phyloP scores from a whole-genome alignment of 2,329 filamentous ascomycete genomes.

The Dendryphion nanum region DNA sequence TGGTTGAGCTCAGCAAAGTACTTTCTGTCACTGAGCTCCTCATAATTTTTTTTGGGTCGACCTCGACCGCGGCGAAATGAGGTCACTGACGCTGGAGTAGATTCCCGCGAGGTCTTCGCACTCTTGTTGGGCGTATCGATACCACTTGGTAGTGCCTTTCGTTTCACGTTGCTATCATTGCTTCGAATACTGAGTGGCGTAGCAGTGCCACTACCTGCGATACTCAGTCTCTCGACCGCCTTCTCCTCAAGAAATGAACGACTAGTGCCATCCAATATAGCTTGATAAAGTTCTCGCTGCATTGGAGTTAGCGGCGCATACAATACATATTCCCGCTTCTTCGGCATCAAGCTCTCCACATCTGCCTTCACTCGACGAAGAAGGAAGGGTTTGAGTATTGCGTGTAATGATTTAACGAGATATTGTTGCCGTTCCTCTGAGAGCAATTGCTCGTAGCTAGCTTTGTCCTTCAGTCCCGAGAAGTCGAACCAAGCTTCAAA shows the following conservation, averaged over 20 bases:
- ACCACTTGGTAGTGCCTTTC: conserved; percentile 49
- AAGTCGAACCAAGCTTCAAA: conserved; percentile 99
- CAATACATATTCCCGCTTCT: conserved; percentile 93
- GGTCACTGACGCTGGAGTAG: conserved; percentile 63
- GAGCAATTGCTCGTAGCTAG: conserved; percentile 74
- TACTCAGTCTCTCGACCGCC: conserved; percentile 63
- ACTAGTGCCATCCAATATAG: conserved; percentile 61
- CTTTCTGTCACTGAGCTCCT: conserved; percentile 75
- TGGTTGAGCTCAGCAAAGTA: conserved; percentile 75
- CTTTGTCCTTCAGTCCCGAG: conserved; percentile 81
- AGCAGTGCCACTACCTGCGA: conserved; percentile 43
- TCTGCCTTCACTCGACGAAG: conserved; percentile 88
- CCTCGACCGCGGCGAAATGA: conserved; percentile 53
- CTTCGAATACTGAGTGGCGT: conserved; percentile 47
- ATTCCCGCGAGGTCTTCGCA: conserved; percentile 69
- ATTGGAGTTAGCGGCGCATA: conserved; percentile 90
- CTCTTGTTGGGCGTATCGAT: conserved; percentile 64
- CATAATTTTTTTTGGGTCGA: conserved; percentile 59
- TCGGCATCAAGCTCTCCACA: conserved; percentile 86
- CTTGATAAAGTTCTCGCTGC: conserved; percentile 86
- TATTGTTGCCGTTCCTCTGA: conserved; percentile 75
- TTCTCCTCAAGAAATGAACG: conserved; percentile 69
- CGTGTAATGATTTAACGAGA: conserved; percentile 82
- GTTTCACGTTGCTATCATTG: conserved; percentile 54
- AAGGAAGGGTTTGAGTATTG: conserved; percentile 87